These are phyloP conservation scores for Stromatinia cepivora DNA, from an alignment of 2,329 filamentous ascomycete genomes.

Conservation along the genomic window DNA sequence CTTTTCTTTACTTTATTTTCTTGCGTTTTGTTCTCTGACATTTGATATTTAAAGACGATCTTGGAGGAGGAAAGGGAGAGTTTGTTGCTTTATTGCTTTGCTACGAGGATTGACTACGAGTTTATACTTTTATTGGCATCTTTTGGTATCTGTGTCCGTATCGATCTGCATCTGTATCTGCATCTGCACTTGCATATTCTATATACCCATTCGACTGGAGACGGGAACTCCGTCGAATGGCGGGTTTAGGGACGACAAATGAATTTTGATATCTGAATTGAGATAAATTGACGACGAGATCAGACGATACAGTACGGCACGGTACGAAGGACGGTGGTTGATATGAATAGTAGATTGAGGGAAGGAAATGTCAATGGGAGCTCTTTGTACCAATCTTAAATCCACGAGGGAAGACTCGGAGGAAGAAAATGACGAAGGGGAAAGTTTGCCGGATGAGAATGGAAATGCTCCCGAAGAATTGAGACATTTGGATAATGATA, in stretches of 20 bases:
- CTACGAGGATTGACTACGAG: neutral
- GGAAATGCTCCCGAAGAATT: neutral
- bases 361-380: constrained; percentile 5
- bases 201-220: neutral
- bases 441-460: neutral
- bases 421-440: neutral
- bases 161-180: neutral
- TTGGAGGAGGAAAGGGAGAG: neutral
- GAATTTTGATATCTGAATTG: neutral
- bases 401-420: constrained; percentile 1
- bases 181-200: neutral
- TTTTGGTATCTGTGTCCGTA: too few species aligned
- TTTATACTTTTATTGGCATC: too few species aligned
- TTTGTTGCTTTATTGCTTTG: neutral
- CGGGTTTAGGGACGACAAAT: neutral
- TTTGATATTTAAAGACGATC: too few species aligned
- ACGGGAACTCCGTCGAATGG: neutral
- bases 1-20: neutral
- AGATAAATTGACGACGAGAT: neutral
- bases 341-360: neutral
- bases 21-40: too few species aligned
- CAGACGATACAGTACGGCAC: neutral
- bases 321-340: neutral
- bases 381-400: constrained; percentile 12
- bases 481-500: neutral